Evolutionary conservation across 225 moss, liverwort and hornwort species (phyloP).

Genomic region (Marchantia paleacea): DNA sequence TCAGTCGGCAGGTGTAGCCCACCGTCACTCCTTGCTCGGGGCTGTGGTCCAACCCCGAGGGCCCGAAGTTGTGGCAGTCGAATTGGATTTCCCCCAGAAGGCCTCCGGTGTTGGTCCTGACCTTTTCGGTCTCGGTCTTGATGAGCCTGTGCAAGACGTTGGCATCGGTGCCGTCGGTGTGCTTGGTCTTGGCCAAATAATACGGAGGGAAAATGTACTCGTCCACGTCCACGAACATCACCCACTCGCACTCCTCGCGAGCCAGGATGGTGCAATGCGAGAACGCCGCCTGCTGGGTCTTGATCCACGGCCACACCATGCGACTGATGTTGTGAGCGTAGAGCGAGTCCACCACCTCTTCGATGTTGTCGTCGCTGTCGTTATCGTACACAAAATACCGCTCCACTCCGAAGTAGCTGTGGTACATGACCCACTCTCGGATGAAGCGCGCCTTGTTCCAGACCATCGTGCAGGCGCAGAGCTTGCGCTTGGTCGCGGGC

Average conservation of each 20-base stretch:
- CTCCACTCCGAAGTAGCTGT: conserved; percentile 47
- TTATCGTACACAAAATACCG: conserved; percentile 51
- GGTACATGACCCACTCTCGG: conserved; percentile 46
- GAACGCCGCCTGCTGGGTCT: conserved; percentile 51
- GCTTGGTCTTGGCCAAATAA: conserved; percentile 10
- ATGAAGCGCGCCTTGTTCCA: conserved; percentile 52
- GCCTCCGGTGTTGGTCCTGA: neutral
- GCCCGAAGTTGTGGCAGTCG: conserved; percentile 47
- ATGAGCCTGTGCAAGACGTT: conserved; percentile 32
- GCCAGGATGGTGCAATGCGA: conserved; percentile 47
- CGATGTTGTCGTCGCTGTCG: conserved; percentile 44
- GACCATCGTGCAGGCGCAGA: conserved; percentile 55
- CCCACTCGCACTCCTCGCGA: conserved; percentile 41
- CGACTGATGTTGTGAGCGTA: conserved; percentile 28
- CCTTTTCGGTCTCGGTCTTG: conserved; percentile 9
- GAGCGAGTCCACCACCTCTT: conserved; percentile 26
- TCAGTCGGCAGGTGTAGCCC: conserved; percentile 42
- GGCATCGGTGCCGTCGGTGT: conserved; percentile 13
- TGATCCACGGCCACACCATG: conserved; percentile 54
- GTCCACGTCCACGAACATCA: conserved; percentile 49
- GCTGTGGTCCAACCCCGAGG: conserved; percentile 38
- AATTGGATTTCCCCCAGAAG: conserved; percentile 38
- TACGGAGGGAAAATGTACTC: conserved; percentile 37
- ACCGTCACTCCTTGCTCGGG: conserved; percentile 47
- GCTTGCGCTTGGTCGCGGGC: conserved; percentile 24